Base-by-base conservation (phyloP, 768 basidiomycete species). In the Ramaria rubella region DNA sequence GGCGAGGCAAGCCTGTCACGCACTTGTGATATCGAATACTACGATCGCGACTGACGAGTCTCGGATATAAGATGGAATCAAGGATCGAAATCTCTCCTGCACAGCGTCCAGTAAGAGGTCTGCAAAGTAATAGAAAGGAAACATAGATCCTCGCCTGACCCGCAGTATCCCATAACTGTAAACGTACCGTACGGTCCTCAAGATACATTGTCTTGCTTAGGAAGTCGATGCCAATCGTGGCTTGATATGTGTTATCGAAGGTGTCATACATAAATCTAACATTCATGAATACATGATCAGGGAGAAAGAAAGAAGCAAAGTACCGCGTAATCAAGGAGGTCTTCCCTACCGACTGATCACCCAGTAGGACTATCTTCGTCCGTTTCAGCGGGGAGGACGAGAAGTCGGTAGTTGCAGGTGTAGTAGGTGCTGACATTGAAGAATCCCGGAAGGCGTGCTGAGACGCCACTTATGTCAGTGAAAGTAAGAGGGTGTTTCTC, bases 191-290 rank as follows among this genome's bases (percentile, higher is more conserved):
- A 65, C 96, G 80, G 75, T 99, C 96, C 68, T 99, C 96, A 57
- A 98, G 80, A 72, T 99, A 99, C 92, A 99, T 95, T 0, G 96
- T 98, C 79, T 99, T 99, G 75, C 93, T 95, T 73, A 99, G 77
- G 70, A 99, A 99, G 75, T 99, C 96, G 72, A 99, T 99, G 57
- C 95, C 93, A 68, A 95, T 95, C 9, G 93, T 95, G 19, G 93
- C 93, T 69, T 93, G 91, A 71, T 99, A 99, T 43, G 95, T 98
- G 72, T 98, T 98, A 78, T 99, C 96, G 71, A 99, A 99, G 1
- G 96, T 98, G 73, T 99, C 96, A 70, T 99, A 99, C 96, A 98
- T 94, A 70, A 90, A 90, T 73, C 91, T 94, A 62, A 26, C 38
- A 24, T 8, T 6, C 24, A 12, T 17, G 34, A 45, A 43, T 26